These are phyloP conservation scores for Alternaria triticina DNA, from an alignment of 2,329 filamentous ascomycete species.

Conservation along the genomic window DNA sequence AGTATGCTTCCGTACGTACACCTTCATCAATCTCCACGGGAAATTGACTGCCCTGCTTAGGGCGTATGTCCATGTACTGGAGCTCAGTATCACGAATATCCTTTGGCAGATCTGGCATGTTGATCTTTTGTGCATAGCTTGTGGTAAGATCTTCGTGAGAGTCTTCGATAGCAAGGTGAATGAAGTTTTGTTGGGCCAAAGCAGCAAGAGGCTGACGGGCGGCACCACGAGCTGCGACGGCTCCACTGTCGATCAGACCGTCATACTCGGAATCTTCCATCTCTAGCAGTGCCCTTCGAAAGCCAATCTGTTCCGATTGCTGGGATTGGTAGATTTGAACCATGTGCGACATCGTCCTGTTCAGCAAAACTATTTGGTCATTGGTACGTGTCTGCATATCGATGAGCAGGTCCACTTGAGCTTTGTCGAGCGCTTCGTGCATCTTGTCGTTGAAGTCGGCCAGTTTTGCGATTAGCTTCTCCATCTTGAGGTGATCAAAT, in stretches of 20 bases:
- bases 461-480: constrained; percentile 40
- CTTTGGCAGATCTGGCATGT: constrained; percentile 24
- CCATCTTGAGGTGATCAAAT: constrained; percentile 41
- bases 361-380: constrained; percentile 48
- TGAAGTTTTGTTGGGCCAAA: constrained; percentile 46
- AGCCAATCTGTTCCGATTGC: constrained; percentile 23
- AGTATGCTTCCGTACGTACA: constrained; percentile 40
- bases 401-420: constrained; percentile 37
- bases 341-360: constrained; percentile 43
- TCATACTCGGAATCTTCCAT: constrained; percentile 31
- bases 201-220: constrained; percentile 31
- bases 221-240: constrained; percentile 9
- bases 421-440: constrained; percentile 40
- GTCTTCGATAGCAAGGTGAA: constrained; percentile 44
- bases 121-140: constrained; percentile 31
- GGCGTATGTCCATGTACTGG: constrained; percentile 19
- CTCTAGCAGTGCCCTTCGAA: constrained; percentile 21
- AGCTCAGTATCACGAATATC: constrained; percentile 16
- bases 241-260: not conserved
- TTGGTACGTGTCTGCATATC: constrained; percentile 43
- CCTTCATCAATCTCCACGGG: constrained; percentile 26
- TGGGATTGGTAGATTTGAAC: constrained; percentile 38
- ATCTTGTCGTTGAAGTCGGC: constrained; percentile 47
- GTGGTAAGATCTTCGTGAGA: constrained; percentile 30
- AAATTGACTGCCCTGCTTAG: constrained; percentile 23